These are phyloP conservation scores for Aspergillus ochraceus DNA, from an alignment of 2,329 filamentous ascomycete genomes.

Conservation along the genomic window DNA sequence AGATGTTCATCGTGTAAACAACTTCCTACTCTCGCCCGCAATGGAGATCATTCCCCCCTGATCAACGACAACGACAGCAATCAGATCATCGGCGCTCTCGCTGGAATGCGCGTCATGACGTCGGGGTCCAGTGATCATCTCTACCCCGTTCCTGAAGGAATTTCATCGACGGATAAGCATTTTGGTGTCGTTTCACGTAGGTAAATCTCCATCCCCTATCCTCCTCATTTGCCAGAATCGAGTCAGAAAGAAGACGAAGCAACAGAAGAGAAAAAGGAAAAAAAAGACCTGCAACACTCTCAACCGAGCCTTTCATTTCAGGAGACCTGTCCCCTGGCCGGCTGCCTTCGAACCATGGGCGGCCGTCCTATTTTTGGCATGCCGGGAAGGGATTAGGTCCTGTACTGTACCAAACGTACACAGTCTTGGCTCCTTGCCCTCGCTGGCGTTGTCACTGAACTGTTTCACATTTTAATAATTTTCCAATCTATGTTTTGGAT, in stretches of 20 bases:
- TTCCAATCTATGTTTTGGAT: background rate
- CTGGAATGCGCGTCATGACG: background rate
- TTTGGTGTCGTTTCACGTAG: background rate
- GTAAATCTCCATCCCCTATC: background rate
- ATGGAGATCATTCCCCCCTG: background rate
- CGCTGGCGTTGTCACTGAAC: background rate
- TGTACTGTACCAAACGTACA: conserved; percentile 3
- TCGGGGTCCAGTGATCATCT: background rate
- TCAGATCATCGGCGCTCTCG: background rate
- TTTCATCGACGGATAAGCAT: background rate
- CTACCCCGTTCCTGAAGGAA: background rate
- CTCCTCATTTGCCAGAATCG: background rate
- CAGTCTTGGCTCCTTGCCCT: conserved; percentile 1
- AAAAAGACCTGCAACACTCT: background rate
- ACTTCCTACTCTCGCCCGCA: background rate
- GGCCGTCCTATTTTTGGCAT: conserved; percentile 15
- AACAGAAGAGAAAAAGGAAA: background rate
- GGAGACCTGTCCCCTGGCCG: background rate
- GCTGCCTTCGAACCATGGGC: conserved; percentile 5
- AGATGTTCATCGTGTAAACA: background rate
- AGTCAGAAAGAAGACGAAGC: background rate
- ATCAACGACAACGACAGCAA: background rate
- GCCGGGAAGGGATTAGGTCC: background rate
- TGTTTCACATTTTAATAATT: conserved; percentile 3
- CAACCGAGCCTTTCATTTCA: background rate